Evolutionary conservation across 306 rosid genomes (phyloP), one percentile per base, ranked within the genome.

Genomic region (Erythrophleum fordii): DNA sequence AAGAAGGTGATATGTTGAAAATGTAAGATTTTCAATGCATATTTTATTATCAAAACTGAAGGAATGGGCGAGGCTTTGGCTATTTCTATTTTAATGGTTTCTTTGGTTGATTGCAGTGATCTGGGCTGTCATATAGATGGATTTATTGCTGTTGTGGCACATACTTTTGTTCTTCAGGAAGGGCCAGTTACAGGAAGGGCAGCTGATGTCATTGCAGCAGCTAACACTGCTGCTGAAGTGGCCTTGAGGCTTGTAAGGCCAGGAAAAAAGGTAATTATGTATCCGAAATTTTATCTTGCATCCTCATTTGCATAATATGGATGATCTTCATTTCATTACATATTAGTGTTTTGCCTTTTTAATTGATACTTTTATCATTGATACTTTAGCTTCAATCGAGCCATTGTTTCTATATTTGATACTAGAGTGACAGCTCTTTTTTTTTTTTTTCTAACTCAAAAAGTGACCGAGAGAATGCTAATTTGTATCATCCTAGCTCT

Each of bases 1-100:
- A 92, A 88, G 97, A 86, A 26, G 98, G 97, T 60, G 97, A 94
- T 84, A 52, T 90, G 17, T 13, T 94, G 73, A 94, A 94, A 82
- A 94, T 91, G 97, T 92, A 87, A 85, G 97, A 14, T 61, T 53
- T n/a, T 73, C 16, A 1, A 23, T 44, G 64, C 82, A 49, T 66
- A 16, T 4, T 35, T 75, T 56, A 28, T 69, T 6, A 62, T 59
- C 3, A 20, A 2, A 22, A 14, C 28, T 66, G 66, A 37, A 17
- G 56, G 56, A 13, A 53, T 20, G 56, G 20, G 17, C 28, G 6
- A 5, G 8, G 22, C 7, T 41, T 25, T 82, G 20, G 29, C 7
- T 44, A 9, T 78, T 62, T 10, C 16, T 78, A 22, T 73, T n/a
- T 70, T 73, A 46, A 42, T 56, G 42, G 66, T 81, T 22, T 75